Evolutionary conservation across 495 filamentous ascomycete genomes (phyloP).

Genomic region (Rhizodiscina lignyota): DNA sequence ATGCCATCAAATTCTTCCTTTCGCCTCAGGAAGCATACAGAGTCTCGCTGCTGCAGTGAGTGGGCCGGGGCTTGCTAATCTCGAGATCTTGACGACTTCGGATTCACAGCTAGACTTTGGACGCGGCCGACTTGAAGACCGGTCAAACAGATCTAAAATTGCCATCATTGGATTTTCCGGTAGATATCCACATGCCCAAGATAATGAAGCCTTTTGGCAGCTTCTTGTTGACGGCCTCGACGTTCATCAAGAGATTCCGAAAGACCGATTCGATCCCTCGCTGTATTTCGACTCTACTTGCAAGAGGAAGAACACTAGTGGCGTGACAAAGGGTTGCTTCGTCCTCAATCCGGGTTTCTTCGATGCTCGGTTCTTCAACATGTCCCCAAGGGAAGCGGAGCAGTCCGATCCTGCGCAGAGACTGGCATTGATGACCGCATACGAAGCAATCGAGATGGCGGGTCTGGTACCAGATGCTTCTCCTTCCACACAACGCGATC

Average conservation of each 20-base stretch:
- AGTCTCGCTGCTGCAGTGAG: neutral
- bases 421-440: constrained; percentile 20
- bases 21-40: neutral
- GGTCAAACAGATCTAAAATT: constrained; percentile 6
- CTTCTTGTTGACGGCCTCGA: constrained; percentile 9
- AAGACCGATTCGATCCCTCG: constrained; percentile 11
- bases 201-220: constrained; percentile 13
- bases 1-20: neutral
- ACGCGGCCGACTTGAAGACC: no score
- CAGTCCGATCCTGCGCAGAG: constrained; percentile 20
- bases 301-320: constrained; percentile 13
- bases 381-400: constrained; percentile 23
- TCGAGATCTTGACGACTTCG: no score
- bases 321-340: constrained; percentile 13
- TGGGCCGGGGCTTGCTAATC: neutral
- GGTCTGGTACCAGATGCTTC: constrained; percentile 19
- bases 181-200: constrained; percentile 13
- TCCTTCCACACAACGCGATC: constrained; percentile 14
- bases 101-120: no score
- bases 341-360: constrained; percentile 17
- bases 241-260: constrained; percentile 11
- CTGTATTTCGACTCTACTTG: constrained; percentile 11
- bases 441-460: constrained; percentile 24
- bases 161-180: constrained; percentile 16
- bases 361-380: constrained; percentile 24